These are phyloP conservation scores for Aspergillus sp. DNA, from an alignment of 2,329 filamentous ascomycete genomes.

Conservation along the genomic window DNA sequence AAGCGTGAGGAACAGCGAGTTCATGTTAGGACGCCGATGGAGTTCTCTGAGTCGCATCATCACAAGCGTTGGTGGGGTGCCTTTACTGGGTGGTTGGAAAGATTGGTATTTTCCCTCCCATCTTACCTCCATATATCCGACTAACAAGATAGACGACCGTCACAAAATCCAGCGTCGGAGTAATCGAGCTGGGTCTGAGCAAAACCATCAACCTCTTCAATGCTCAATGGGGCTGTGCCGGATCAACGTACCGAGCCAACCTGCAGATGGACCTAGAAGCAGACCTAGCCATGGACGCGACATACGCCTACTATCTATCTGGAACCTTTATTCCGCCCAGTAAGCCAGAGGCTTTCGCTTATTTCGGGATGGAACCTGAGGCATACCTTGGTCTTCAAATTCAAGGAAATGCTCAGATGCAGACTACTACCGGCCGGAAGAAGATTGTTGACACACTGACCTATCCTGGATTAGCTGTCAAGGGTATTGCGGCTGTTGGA, in stretches of 20 bases:
- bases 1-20: no score
- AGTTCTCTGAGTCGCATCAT: background rate
- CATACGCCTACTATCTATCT: conserved; percentile 19
- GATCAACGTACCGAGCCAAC: conserved; percentile 5
- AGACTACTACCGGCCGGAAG: conserved; percentile 8
- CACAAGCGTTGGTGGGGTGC: conserved; percentile 8
- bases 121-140: no score
- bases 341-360: conserved; percentile 8
- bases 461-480: conserved; percentile 19
- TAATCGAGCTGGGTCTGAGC: no score
- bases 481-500: conserved; percentile 18
- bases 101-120: no score
- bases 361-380: conserved; percentile 8
- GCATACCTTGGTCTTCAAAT: conserved; percentile 9
- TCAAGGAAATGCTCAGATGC: conserved; percentile 10
- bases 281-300: conserved; percentile 15
- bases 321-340: conserved; percentile 15
- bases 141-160: no score
- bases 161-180: no score
- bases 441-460: conserved; percentile 17
- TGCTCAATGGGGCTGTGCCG: conserved; percentile 1
- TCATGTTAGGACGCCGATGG: no score
- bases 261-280: conserved; percentile 11
- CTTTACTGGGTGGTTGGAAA: conserved; percentile 7
- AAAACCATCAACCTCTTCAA: no score